Base-by-base conservation (phyloP, 2,329 filamentous ascomycete genomes). In the Sordariomycetes sp. region DNA sequence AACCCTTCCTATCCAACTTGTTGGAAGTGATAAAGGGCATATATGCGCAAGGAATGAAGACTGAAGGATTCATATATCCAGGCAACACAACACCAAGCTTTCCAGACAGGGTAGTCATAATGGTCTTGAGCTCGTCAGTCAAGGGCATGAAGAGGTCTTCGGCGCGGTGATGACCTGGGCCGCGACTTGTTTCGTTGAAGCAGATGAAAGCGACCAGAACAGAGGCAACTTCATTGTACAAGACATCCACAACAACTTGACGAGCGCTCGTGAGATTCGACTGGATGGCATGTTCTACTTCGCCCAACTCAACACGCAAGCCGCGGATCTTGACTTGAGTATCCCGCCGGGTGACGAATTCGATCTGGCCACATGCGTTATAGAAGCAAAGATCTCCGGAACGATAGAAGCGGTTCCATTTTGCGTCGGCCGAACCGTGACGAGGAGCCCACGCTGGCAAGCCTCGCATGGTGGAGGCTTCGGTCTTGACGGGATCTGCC, bases 371-470 rank as follows among this genome's bases (percentile, higher is more conserved):
- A 32, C 67, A 55, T 0, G 49, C 45, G n/a, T 58, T 48, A 18
- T 66, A 66, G 28, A 49, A 48, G 3, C 51, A 66, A 10, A 70
- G 51, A 40, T 71, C 66, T 8, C 67, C 66, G 1, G 66, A 67
- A 30, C 57, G 58, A 39, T 68, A 68, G 64, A n/a, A n/a, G n/a
- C n/a, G n/a, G n/a, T n/a, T n/a, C n/a, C n/a, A n/a, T n/a, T n/a
- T n/a, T n/a, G n/a, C n/a, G n/a, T n/a, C n/a, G n/a, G n/a, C n/a
- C n/a, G n/a, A n/a, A n/a, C 70, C 12, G 61, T n/a, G 15, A 6
- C 20, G 11, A 8, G 38, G 28, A 5, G 6, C 8, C 28, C 15
- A 17, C 12, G 11, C 10, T 32, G 57, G 52, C 16, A 7, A 8
- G 6, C 54, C 46, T 21, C 70, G 55, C 32, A 72, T 30, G 21